Evolutionary conservation across 495 filamentous ascomycete genomes (phyloP).

Genomic region (Zalerion maritima): DNA sequence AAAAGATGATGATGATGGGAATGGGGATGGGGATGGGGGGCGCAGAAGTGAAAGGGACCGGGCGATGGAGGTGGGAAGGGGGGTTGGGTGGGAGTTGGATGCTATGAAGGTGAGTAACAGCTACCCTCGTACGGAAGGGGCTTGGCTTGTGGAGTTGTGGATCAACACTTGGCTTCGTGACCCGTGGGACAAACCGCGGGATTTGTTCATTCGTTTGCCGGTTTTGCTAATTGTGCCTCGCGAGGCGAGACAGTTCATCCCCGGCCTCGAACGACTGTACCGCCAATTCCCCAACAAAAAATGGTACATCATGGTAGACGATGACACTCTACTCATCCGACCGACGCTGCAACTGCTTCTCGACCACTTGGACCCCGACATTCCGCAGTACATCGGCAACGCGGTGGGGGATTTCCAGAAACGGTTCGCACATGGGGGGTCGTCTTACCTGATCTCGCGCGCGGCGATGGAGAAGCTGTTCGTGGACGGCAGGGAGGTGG

Average conservation of each 20-base stretch:
- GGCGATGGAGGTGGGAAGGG: slow-evolving; percentile 17
- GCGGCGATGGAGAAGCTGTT: slow-evolving; percentile 23
- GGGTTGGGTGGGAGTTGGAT: slow-evolving; percentile 33
- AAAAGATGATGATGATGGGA: too few species aligned
- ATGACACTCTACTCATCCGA: slow-evolving; percentile 32
- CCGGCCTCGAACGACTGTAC: slow-evolving; percentile 28
- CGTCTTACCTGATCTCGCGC: slow-evolving; percentile 27
- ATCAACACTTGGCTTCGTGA: too few species aligned
- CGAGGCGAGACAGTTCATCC: slow-evolving; percentile 21
- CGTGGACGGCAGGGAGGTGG: slow-evolving; percentile 16
- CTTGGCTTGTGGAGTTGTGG: background rate
- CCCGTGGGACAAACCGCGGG: too few species aligned
- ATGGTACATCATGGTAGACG: slow-evolving; percentile 33
- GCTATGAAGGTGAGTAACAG: slow-evolving; percentile 27
- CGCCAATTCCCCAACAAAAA: slow-evolving; percentile 26
- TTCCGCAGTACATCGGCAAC: slow-evolving; percentile 34
- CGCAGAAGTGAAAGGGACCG: too few species aligned
- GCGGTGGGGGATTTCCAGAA: slow-evolving; percentile 30
- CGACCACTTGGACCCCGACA: slow-evolving; percentile 20
- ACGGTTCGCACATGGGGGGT: slow-evolving; percentile 35
- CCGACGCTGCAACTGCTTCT: slow-evolving; percentile 24
- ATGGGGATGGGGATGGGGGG: too few species aligned
- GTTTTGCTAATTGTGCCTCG: background rate
- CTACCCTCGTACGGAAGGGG: background rate
- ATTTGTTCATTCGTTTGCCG: background rate